Base-by-base conservation (phyloP, 495 filamentous ascomycete genomes). In the Penicillium bialowiezense region DNA sequence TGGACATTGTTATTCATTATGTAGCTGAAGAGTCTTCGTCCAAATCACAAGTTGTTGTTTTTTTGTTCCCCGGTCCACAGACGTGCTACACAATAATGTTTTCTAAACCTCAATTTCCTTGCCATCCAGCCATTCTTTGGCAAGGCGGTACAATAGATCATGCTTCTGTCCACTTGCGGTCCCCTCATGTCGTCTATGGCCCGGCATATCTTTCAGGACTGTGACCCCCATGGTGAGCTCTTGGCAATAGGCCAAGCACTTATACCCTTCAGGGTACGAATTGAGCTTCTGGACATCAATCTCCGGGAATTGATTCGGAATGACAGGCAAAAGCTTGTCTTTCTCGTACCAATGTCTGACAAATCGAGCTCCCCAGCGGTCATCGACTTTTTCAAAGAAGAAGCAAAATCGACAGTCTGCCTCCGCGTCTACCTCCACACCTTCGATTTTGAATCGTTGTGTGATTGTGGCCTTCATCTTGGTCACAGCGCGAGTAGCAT, bases 401-500 rank as follows among this genome's bases (percentile, higher is more conserved):
- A 84, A 84, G 50, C 75, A 76, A 55, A 86, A 85, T 1, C 80
- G 79, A 56, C 79, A 83, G 59, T 86, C 82, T 36, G 72, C 74
- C 55, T 85, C 81, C 10, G 81, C 81, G 44, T 85, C 81, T 24
- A 78, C 80, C 41, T 78, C 71, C 38, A 68, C 60, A 1, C 55
- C 60, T n/a, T 66, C 63, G 28, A 78, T 69, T 3, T 37, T 58
- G 65, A 86, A 85, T 26, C 83, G 75, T 62, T 86, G 83, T 2
- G 83, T 85, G 62, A 85, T 86, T 34, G 81, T 84, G 2, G 83
- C 83, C 62, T 86, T 86, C 79, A 86, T 81, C 66, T 85, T 86
- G 50, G 80, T 81, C 6, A 86, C 75, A n/a, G 82, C 83, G n/a
- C 82, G 78, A 20, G 32, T 53, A 14, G 48, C 68, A 28, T 56